Evolutionary conservation across 2,329 filamentous ascomycete species (phyloP).

Genomic region (Aspergillus awamori): DNA sequence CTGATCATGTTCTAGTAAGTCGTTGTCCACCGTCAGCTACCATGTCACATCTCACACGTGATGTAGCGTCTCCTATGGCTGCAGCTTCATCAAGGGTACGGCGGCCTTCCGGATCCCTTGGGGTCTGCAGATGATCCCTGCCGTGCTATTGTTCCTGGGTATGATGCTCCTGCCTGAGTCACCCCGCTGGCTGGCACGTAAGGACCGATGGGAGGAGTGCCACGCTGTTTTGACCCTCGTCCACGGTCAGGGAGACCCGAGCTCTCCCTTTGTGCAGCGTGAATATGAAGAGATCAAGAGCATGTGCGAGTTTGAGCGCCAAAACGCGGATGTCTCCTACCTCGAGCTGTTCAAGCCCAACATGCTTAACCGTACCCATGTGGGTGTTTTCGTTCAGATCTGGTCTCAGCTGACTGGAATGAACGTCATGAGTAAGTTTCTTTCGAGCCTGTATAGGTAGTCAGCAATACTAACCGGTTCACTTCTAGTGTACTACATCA

Average conservation of each 20-base stretch:
- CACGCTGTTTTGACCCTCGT: conserved; percentile 57
- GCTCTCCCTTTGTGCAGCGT: conserved; percentile 65
- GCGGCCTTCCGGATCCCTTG: conserved; percentile 66
- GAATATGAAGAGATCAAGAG: conserved; percentile 75
- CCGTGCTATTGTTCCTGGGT: conserved; percentile 59
- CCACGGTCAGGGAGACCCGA: conserved; percentile 66
- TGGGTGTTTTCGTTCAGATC: conserved; percentile 73
- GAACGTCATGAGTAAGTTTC: background rate
- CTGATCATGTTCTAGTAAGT: conserved; percentile 67
- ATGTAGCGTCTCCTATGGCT: conserved; percentile 59
- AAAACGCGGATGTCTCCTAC: conserved; percentile 70
- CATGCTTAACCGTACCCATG: conserved; percentile 73
- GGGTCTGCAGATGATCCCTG: conserved; percentile 67
- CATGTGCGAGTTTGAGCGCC: conserved; percentile 72
- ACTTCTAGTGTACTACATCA: conserved; percentile 63
- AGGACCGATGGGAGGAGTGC: conserved; percentile 61
- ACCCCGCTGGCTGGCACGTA: conserved; percentile 65
- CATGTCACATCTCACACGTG: background rate
- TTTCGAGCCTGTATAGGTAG: background rate
- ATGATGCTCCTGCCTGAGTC: conserved; percentile 58
- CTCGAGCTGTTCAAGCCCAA: conserved; percentile 70
- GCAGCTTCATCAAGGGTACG: conserved; percentile 61
- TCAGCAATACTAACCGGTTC: background rate
- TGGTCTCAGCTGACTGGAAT: conserved; percentile 72
- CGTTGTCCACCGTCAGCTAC: conserved; percentile 54